A percentile compares a stretch with the other conserved stretches of the same genome.
These are phyloP conservation scores for Boletus rufocinnamomeus DNA, from an alignment of 768 basidiomycete species.

Conservation along the genomic window DNA sequence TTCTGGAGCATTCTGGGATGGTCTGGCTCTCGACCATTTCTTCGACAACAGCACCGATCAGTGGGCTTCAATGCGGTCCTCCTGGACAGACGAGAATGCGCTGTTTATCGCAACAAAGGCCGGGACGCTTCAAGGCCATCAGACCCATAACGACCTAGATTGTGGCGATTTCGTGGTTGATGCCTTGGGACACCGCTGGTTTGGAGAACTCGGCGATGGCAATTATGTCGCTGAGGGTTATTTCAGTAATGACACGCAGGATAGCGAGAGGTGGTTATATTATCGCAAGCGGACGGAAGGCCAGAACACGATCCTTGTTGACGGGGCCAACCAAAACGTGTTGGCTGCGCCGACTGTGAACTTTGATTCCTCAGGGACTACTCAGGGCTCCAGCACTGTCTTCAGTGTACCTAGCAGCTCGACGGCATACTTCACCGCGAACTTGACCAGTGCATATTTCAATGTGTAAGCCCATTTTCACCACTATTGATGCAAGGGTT, in stretches of 20 bases:
- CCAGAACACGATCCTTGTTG: conserved; percentile 90
- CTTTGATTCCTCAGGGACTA: conserved; percentile 55
- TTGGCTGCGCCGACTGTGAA: conserved; percentile 57
- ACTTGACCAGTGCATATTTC: conserved; percentile 77
- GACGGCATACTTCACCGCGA: conserved; percentile 78
- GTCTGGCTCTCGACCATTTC: conserved; percentile 75
- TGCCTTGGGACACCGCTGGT: conserved; percentile 91
- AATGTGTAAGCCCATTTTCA: conserved; percentile 53
- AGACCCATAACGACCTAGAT: conserved; percentile 95
- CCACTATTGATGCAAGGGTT: conserved; percentile 5
- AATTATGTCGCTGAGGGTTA: conserved; percentile 79
- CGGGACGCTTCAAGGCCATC: conserved; percentile 76
- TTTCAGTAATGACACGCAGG: conserved; percentile 74
- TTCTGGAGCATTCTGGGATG: conserved; percentile 91
- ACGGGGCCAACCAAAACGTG: conserved; percentile 79
- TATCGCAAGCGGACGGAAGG: conserved; percentile 97
- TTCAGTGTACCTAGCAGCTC: conserved; percentile 61
- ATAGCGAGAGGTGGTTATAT: conserved; percentile 79
- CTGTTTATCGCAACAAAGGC: conserved; percentile 89
- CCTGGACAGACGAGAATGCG: conserved; percentile 87
- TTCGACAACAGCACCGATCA: conserved; percentile 73
- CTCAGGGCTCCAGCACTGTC: conserved; percentile 87
- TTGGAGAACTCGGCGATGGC: conserved; percentile 89
- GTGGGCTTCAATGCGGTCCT: conserved; percentile 91
- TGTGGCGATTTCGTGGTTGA: conserved; percentile 95